These are phyloP conservation scores for Phialocephala sp. DNA, from an alignment of 2,329 filamentous ascomycete genomes.

Conservation along the genomic window DNA sequence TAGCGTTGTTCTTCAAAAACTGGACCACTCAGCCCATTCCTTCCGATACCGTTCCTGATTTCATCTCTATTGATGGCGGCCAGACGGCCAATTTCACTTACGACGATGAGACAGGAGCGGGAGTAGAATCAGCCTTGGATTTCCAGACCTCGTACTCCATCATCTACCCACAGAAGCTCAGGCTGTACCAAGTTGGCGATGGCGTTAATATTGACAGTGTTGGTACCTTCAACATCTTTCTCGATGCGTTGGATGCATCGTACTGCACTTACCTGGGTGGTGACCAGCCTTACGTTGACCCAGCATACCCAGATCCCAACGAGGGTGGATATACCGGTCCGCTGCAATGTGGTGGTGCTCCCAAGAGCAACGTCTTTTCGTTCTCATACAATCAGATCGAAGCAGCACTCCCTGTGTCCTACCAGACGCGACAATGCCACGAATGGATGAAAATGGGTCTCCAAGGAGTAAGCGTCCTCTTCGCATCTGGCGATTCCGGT, in stretches of 20 bases:
- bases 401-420: background rate
- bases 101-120: background rate
- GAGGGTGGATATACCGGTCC: slow-evolving; percentile 44
- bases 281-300: slow-evolving; percentile 48
- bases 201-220: slow-evolving; percentile 23
- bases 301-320: slow-evolving; percentile 48
- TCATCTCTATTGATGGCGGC: slow-evolving; percentile 44
- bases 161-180: slow-evolving; percentile 41
- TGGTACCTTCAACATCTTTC: slow-evolving; percentile 22
- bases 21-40: slow-evolving; percentile 50
- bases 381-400: slow-evolving; percentile 34
- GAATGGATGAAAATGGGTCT: slow-evolving; percentile 24
- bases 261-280: slow-evolving; percentile 51
- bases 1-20: slow-evolving; percentile 53
- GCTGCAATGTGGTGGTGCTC: slow-evolving; percentile 43
- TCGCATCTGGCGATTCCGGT: slow-evolving; percentile 22
- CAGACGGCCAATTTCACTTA: slow-evolving; percentile 43
- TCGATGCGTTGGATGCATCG: slow-evolving; percentile 50
- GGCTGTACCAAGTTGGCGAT: slow-evolving; percentile 51
- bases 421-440: slow-evolving; percentile 5
- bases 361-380: slow-evolving; percentile 50
- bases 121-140: slow-evolving; percentile 43
- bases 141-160: slow-evolving; percentile 17
- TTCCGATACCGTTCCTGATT: slow-evolving; percentile 44
- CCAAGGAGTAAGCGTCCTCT: slow-evolving; percentile 19